Conservation (phyloP, 306 rosid species). For the Quercus ilex region DNA sequence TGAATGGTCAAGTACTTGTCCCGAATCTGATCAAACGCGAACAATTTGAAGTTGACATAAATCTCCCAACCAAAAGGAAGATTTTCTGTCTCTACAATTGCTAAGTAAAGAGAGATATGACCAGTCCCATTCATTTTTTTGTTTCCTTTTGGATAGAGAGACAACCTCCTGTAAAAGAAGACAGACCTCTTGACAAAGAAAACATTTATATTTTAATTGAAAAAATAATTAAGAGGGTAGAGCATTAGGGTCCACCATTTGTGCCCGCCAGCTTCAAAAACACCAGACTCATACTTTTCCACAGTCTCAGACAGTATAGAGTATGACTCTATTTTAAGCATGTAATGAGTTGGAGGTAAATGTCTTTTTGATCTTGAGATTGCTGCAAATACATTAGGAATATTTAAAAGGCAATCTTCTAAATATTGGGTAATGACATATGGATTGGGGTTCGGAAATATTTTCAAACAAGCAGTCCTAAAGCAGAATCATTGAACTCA, state of each 20-base stretch:
- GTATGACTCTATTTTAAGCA: not conserved
- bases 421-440: too few species aligned
- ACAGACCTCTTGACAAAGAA: not conserved
- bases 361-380: not conserved
- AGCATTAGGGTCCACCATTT: not conserved
- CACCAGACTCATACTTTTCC: not conserved
- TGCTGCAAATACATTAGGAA: not conserved
- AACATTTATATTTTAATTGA: too few species aligned
- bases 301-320: not conserved
- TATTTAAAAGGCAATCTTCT: too few species aligned
- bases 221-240: too few species aligned
- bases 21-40: too few species aligned
- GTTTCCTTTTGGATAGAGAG: not conserved
- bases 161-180: not conserved
- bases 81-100: too few species aligned
- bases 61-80: too few species aligned
- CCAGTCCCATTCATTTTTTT: not conserved
- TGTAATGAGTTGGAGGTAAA: not conserved
- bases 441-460: too few species aligned
- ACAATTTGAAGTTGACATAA: too few species aligned
- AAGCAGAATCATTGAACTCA: too few species aligned
- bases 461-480: too few species aligned
- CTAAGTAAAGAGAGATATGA: too few species aligned
- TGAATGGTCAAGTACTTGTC: not conserved
- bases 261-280: constrained; percentile 5